Percentiles rank a stretch among this genome's conserved stretches.
Conservation (phyloP, 2,329 filamentous ascomycete species). For the Xylaria sp. region DNA sequence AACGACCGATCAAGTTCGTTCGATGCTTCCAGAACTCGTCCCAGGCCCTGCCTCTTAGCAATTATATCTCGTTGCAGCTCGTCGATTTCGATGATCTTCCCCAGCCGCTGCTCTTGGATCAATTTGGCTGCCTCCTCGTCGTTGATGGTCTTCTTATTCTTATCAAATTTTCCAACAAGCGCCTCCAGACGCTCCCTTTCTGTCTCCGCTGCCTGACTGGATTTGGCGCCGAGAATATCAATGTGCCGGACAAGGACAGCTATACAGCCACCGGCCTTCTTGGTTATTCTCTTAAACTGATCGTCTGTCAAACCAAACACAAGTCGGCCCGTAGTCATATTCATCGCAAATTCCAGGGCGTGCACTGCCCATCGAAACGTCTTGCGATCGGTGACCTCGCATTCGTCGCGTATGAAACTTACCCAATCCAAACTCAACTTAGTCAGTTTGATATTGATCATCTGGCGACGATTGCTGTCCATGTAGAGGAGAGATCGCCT, state of each 20-base stretch:
- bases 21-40: conserved; percentile 84
- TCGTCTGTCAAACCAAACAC: conserved; percentile 85
- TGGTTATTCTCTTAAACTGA: conserved; percentile 75
- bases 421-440: conserved; percentile 95
- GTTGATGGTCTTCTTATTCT: conserved; percentile 59
- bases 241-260: conserved; percentile 95
- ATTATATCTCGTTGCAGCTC: conserved; percentile 71
- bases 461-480: conserved; percentile 88
- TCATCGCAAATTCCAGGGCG: conserved; percentile 93
- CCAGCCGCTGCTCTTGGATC: conserved; percentile 69
- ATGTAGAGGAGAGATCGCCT: conserved; percentile 92
- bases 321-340: conserved; percentile 89
- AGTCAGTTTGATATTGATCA: conserved; percentile 95
- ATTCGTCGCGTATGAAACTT: conserved; percentile 96
- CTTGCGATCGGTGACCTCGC: conserved; percentile 85
- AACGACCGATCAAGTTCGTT: conserved; percentile 95
- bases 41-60: conserved; percentile 79
- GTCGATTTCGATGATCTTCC: conserved; percentile 71
- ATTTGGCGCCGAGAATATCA: conserved; percentile 96
- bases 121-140: conserved; percentile 79
- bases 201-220: conserved; percentile 85
- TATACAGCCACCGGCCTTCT: conserved; percentile 96
- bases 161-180: conserved; percentile 69
- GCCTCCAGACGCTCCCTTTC: conserved; percentile 86
- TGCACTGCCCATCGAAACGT: conserved; percentile 97